A percentile compares a stretch with the other conserved stretches of the same genome.
These are phyloP conservation scores for Coleophoma crateriformis DNA, from an alignment of 2,329 filamentous ascomycete genomes.

Conservation along the genomic window DNA sequence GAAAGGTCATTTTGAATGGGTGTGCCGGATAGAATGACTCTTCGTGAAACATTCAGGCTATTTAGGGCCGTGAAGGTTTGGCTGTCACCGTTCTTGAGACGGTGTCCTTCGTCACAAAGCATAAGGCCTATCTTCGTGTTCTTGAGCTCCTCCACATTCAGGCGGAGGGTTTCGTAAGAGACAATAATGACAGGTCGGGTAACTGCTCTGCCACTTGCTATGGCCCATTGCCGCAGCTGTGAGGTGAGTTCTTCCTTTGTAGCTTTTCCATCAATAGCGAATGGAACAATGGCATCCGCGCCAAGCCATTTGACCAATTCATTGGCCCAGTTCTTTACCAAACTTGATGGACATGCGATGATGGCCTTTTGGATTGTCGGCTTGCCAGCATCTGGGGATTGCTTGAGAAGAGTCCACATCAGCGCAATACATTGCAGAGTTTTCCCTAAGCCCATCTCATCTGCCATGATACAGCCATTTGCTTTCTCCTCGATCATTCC, in stretches of 20 bases:
- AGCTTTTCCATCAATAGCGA: conserved; percentile 94
- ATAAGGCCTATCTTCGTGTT: conserved; percentile 87
- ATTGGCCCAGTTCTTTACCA: conserved; percentile 98
- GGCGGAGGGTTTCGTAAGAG: conserved; percentile 89
- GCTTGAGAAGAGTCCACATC: conserved; percentile 94
- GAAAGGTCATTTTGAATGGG: conserved; percentile 98
- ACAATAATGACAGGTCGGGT: conserved; percentile 94
- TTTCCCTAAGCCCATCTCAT: conserved; percentile 98
- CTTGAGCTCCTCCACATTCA: conserved; percentile 86
- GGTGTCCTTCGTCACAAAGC: conserved; percentile 94
- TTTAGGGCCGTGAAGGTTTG: conserved; percentile 92
- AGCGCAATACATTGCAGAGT: conserved; percentile 95
- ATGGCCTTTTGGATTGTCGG: conserved; percentile 93
- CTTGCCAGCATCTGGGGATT: conserved; percentile 92
- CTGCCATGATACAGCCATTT: conserved; percentile 98
- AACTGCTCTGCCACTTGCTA: conserved; percentile 81
- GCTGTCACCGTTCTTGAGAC: conserved; percentile 93
- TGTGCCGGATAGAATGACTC: conserved; percentile 93
- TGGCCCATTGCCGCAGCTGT: conserved; percentile 92
- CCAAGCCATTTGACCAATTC: conserved; percentile 96
- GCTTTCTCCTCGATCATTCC: conserved; percentile 93
- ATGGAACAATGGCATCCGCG: conserved; percentile 82
- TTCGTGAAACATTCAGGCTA: conserved; percentile 79
- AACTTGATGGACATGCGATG: conserved; percentile 91
- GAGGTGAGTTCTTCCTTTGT: conserved; percentile 87